Percentiles rank a stretch among this genome's conserved stretches.
Conservation (phyloP, 768 basidiomycete genomes). For the Lactarius indigo region DNA sequence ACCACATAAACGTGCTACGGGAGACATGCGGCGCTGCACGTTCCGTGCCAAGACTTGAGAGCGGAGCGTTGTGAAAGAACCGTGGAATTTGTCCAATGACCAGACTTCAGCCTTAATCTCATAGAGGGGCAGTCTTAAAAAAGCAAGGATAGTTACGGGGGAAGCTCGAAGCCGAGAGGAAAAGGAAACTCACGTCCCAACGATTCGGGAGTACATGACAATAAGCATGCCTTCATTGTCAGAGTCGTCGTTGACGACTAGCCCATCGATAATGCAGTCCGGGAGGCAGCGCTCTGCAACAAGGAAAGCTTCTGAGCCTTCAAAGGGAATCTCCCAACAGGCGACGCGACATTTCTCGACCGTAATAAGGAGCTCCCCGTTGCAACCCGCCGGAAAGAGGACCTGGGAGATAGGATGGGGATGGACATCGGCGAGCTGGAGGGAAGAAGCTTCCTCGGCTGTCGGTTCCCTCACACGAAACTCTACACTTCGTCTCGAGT, state of each 20-base stretch:
- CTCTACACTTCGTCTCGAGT: constrained; percentile 26
- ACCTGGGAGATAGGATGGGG: constrained; percentile 29
- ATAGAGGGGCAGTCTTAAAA: background rate
- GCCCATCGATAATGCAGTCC: constrained; percentile 26
- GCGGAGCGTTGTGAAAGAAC: constrained; percentile 26
- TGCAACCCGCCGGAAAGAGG: constrained; percentile 31
- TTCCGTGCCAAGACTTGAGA: constrained; percentile 8
- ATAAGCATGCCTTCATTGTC: constrained; percentile 28
- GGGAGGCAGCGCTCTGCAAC: constrained; percentile 31
- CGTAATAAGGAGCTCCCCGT: constrained; percentile 34
- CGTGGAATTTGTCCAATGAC: constrained; percentile 34
- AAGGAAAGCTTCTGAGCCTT: constrained; percentile 33
- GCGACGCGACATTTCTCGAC: constrained; percentile 29
- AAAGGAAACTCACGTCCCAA: constrained; percentile 3
- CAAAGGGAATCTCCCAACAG: constrained; percentile 38
- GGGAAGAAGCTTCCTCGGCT: constrained; percentile 10
- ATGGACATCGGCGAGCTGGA: constrained; percentile 18
- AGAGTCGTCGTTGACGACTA: constrained; percentile 33
- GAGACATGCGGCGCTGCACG: constrained; percentile 12
- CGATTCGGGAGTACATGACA: constrained; percentile 20
- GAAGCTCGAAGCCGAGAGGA: background rate
- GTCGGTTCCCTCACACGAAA: constrained; percentile 26
- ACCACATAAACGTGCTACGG: constrained; percentile 19
- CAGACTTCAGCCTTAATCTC: constrained; percentile 26
- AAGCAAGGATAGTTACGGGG: background rate